phyloP scores from a whole-genome alignment of 352 stramenopile genomes.

The Peronospora farinosa region DNA sequence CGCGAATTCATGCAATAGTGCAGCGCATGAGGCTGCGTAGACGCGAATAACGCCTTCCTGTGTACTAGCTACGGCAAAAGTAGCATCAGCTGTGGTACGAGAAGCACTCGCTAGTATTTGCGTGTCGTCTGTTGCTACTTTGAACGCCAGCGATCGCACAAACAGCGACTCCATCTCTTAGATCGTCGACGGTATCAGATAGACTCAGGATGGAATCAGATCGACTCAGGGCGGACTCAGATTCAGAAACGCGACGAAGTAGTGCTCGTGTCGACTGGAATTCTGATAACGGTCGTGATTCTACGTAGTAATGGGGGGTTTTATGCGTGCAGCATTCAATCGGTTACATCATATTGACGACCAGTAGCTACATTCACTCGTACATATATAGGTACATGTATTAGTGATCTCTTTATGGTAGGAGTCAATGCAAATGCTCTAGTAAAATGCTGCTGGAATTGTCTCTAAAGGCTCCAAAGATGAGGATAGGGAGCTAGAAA shows the following conservation, averaged over 20 bases:
- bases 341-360: neutral
- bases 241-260: no score
- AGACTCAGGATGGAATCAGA: neutral
- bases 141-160: slow-evolving; percentile 52
- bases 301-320: slow-evolving; percentile 14
- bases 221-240: no score
- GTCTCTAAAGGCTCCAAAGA: neutral
- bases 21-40: slow-evolving; percentile 68
- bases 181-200: neutral
- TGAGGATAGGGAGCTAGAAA: neutral
- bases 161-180: slow-evolving; percentile 68
- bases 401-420: no score
- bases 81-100: slow-evolving; percentile 54
- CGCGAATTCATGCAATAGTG: slow-evolving; percentile 75
- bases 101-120: slow-evolving; percentile 55
- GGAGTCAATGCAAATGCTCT: neutral
- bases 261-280: slow-evolving; percentile 5
- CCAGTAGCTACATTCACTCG: neutral
- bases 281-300: slow-evolving; percentile 13
- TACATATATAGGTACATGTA: neutral
- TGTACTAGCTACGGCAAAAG: slow-evolving; percentile 64
- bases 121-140: slow-evolving; percentile 25
- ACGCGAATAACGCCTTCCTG: slow-evolving; percentile 69
- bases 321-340: neutral
- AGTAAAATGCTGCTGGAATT: neutral